phyloP scores from a whole-genome alignment of 2,329 filamentous ascomycete genomes.

The Phialocephala subalpina region DNA sequence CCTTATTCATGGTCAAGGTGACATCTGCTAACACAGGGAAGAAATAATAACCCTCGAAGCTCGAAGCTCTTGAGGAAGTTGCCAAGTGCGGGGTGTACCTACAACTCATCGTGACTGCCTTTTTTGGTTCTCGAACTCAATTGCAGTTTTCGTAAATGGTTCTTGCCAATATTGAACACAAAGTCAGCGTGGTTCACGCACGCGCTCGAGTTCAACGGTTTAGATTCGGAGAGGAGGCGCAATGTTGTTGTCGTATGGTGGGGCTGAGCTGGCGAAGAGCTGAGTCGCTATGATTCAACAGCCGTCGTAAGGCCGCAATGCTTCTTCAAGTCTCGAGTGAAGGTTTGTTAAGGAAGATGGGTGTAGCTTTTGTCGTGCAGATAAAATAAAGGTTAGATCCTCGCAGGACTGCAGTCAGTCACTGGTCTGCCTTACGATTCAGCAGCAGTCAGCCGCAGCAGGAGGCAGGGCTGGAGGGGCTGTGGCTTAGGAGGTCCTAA shows the following conservation, averaged over 20 bases:
- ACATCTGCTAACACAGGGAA: conserved; percentile 24
- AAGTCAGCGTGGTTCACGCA: conserved; percentile 7
- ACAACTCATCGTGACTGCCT: conserved; percentile 45
- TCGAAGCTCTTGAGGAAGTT: conserved; percentile 10
- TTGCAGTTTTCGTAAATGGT: conserved; percentile 13
- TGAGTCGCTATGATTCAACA: neutral
- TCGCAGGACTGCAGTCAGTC: neutral
- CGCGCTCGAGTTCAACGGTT: conserved; percentile 1
- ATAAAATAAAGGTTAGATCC: neutral
- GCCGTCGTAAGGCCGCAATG: neutral
- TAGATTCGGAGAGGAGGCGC: conserved; percentile 14
- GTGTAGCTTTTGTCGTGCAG: neutral
- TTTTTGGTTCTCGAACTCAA: conserved; percentile 20
- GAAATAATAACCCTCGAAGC: neutral
- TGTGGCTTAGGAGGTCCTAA: conserved; percentile 19
- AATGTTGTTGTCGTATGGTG: conserved; percentile 22
- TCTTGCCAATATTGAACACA: conserved; percentile 11
- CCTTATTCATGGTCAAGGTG: conserved; percentile 3
- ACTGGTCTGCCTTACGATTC: conserved; percentile 17
- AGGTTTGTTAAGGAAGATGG: neutral
- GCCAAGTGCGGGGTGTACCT: conserved; percentile 33
- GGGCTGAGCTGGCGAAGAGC: conserved; percentile 22
- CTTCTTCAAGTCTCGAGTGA: neutral
- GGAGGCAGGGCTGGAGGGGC: conserved; percentile 12
- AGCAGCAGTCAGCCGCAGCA: conserved; percentile 18